phyloP scores from a whole-genome alignment of 305 asterid genomes.

The Salvia sclarea region DNA sequence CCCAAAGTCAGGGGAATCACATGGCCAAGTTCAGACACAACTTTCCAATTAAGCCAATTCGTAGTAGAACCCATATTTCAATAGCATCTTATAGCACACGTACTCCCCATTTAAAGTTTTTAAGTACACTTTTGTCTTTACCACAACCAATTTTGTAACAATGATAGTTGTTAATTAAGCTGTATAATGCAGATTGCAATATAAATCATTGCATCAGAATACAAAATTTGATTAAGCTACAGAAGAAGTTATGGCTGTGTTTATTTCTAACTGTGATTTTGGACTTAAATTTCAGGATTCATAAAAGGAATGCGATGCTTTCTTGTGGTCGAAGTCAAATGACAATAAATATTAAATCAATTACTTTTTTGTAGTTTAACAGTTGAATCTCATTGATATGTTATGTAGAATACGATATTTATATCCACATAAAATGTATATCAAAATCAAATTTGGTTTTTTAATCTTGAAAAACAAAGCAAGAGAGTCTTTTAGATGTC shows the following conservation, averaged over 20 bases:
- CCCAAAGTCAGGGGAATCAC: background rate
- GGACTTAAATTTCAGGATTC: background rate
- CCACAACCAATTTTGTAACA: background rate
- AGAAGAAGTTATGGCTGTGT: background rate
- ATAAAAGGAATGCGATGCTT: background rate
- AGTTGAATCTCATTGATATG: background rate
- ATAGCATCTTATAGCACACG: background rate
- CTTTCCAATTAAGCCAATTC: slow-evolving; percentile 5
- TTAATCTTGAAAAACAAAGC: background rate
- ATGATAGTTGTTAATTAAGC: background rate
- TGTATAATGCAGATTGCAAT: background rate
- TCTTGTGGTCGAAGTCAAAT: background rate
- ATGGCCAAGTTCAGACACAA: background rate
- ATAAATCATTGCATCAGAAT: background rate
- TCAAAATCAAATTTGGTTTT: background rate
- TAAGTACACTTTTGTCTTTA: background rate
- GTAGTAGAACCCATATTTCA: background rate
- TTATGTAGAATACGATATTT: background rate
- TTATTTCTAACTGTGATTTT: background rate
- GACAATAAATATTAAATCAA: background rate
- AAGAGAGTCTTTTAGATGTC: background rate
- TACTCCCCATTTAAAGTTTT: background rate
- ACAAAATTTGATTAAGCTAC: background rate
- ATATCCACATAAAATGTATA: background rate
- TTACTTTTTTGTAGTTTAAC: background rate